Percentiles rank a stretch among this genome's conserved stretches.
phyloP scores from a whole-genome alignment of 2,329 filamentous ascomycete species.

The Colletotrichum acutatum region DNA sequence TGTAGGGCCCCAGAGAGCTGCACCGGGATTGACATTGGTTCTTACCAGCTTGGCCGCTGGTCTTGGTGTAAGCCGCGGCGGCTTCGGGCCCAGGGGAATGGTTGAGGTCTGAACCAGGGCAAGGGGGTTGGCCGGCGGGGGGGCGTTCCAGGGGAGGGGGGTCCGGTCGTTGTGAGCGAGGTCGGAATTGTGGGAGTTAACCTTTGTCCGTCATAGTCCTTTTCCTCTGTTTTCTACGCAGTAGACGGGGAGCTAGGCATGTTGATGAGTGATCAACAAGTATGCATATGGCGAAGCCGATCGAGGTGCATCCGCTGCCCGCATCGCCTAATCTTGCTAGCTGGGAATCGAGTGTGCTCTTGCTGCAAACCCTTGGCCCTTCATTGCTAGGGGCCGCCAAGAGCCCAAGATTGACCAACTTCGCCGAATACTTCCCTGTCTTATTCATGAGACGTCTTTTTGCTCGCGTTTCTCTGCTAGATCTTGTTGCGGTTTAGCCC shows the following conservation, averaged over 20 bases:
- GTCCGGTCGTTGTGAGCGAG: background rate
- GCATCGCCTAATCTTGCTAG: background rate
- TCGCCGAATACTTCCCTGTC: background rate
- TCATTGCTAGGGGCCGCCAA: background rate
- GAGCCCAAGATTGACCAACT: background rate
- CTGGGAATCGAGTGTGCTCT: background rate
- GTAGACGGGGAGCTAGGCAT: background rate
- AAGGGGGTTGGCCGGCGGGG: background rate
- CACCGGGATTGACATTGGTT: slow-evolving; percentile 15
- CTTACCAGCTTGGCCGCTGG: background rate
- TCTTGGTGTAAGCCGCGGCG: background rate
- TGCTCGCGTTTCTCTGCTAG: background rate
- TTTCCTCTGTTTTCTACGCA: background rate
- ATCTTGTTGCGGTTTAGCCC: background rate
- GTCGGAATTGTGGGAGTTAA: background rate
- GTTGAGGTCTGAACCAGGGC: slow-evolving; percentile 18
- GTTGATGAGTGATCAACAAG: background rate
- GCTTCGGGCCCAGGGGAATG: slow-evolving; percentile 26
- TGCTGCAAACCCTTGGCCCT: background rate
- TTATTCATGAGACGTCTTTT: background rate
- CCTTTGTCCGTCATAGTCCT: background rate
- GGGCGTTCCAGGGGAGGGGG: background rate
- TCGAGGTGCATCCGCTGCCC: background rate
- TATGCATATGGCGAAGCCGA: background rate
- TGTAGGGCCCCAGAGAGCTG: slow-evolving; percentile 7